Evolutionary conservation across 2,329 filamentous ascomycete species (phyloP).

Genomic region (Mycosphaerella sp.): DNA sequence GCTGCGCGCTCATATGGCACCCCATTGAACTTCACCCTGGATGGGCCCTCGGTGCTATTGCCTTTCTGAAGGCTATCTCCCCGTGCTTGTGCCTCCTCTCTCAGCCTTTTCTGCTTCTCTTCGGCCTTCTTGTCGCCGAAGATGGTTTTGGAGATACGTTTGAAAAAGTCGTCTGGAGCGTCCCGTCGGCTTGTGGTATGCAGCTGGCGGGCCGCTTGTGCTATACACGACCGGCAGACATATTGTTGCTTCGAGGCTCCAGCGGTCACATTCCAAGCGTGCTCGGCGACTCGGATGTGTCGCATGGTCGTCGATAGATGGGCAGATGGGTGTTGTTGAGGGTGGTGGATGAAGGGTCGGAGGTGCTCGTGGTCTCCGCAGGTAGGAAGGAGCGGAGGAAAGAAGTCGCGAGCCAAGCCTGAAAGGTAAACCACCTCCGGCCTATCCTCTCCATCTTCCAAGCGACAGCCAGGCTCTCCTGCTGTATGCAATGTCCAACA

Average conservation of each 20-base stretch:
- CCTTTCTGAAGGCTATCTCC: neutral
- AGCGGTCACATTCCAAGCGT: slow-evolving; percentile 26
- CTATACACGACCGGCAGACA: slow-evolving; percentile 28
- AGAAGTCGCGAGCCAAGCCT: too few relatives aligned
- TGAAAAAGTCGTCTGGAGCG: slow-evolving; percentile 25
- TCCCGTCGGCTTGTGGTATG: slow-evolving; percentile 18
- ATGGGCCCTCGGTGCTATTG: neutral
- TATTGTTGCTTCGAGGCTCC: slow-evolving; percentile 19
- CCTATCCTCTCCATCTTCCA: too few relatives aligned
- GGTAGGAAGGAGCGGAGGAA: neutral
- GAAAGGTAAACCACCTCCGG: too few relatives aligned
- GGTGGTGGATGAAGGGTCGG: neutral
- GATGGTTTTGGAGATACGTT: slow-evolving; percentile 21
- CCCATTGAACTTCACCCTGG: slow-evolving; percentile 7
- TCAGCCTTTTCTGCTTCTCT: slow-evolving; percentile 11
- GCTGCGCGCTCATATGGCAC: slow-evolving; percentile 24
- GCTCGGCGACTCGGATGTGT: slow-evolving; percentile 20
- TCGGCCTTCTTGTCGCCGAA: slow-evolving; percentile 28
- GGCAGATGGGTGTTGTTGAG: neutral
- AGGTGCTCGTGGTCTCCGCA: neutral
- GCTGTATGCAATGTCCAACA: too few relatives aligned
- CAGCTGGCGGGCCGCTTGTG: slow-evolving; percentile 26
- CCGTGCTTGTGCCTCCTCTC: slow-evolving; percentile 7
- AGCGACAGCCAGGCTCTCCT: too few relatives aligned
- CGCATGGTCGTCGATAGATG: slow-evolving; percentile 17